Conservation (phyloP, 192 early-diverging fungal genomes). For the Dissophora ornata region DNA sequence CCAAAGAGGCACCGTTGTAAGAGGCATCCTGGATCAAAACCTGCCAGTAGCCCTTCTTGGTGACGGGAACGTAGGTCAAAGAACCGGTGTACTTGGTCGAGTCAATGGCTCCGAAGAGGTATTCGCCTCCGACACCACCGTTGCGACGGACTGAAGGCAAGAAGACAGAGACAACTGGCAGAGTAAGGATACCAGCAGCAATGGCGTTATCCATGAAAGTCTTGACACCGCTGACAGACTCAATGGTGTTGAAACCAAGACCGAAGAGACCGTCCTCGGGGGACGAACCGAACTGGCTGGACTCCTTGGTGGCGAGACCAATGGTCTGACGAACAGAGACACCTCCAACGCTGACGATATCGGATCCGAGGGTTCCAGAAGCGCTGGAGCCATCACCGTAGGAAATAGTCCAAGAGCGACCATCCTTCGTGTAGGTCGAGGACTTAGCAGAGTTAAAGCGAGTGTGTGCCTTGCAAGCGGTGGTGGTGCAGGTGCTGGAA, state of each 20-base stretch:
- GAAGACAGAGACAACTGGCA: slow-evolving; percentile 71
- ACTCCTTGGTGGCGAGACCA: slow-evolving; percentile 70
- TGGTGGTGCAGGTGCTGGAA: slow-evolving; percentile 56
- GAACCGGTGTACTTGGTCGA: slow-evolving; percentile 57
- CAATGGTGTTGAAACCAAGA: slow-evolving; percentile 66
- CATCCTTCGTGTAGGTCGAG: slow-evolving; percentile 64
- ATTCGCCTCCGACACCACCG: slow-evolving; percentile 58
- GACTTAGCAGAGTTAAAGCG: slow-evolving; percentile 62
- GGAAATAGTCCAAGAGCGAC: slow-evolving; percentile 66
- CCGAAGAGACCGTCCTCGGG: slow-evolving; percentile 74
- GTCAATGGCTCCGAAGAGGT: slow-evolving; percentile 67
- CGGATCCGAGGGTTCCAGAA: slow-evolving; percentile 53
- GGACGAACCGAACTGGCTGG: slow-evolving; percentile 63
- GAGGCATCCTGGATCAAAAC: slow-evolving; percentile 60
- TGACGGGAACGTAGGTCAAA: slow-evolving; percentile 65
- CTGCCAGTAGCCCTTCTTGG: slow-evolving; percentile 66
- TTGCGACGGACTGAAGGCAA: slow-evolving; percentile 58
- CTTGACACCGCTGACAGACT: slow-evolving; percentile 56
- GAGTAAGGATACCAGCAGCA: slow-evolving; percentile 60
- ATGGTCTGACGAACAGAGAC: slow-evolving; percentile 71
- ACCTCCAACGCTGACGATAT: slow-evolving; percentile 64
- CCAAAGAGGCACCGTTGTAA: slow-evolving; percentile 50
- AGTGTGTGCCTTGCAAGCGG: slow-evolving; percentile 58
- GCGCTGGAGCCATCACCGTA: slow-evolving; percentile 72
- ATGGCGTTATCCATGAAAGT: slow-evolving; percentile 70